These are phyloP conservation scores for Yamadazyma triangularis DNA, from an alignment of 1,139 yeast species.

Conservation along the genomic window DNA sequence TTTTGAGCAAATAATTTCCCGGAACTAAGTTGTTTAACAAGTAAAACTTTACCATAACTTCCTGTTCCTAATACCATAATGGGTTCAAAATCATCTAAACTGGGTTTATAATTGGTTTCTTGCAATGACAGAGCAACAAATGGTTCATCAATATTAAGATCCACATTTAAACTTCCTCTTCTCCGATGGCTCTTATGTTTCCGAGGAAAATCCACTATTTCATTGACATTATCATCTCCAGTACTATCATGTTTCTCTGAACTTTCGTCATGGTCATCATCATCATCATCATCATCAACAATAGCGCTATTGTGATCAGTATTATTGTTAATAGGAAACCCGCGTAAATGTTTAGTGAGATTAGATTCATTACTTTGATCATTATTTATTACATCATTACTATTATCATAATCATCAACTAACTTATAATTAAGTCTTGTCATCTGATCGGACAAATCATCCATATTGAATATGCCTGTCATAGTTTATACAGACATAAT, in stretches of 20 bases:
- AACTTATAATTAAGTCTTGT: conserved; percentile 14
- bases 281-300: not conserved
- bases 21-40: conserved; percentile 64
- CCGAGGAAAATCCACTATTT: conserved; percentile 1
- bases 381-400: no score
- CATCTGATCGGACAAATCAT: conserved; percentile 15
- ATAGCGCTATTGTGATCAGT: no score
- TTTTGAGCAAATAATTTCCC: conserved; percentile 83
- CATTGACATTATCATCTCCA: not conserved
- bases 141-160: conserved; percentile 22
- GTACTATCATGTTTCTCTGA: not conserved
- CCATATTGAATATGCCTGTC: conserved; percentile 15
- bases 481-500: no score
- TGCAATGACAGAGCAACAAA: conserved; percentile 22
- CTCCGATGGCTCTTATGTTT: conserved; percentile 1
- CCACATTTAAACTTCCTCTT: conserved; percentile 16
- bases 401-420: conserved; percentile 8
- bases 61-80: conserved; percentile 86
- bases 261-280: not conserved
- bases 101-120: conserved; percentile 23
- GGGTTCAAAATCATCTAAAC: conserved; percentile 62
- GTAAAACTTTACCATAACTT: conserved; percentile 82
- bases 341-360: no score
- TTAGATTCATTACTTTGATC: not conserved
- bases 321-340: no score